Evolutionary conservation across 2,329 filamentous ascomycete species (phyloP).

Genomic region (Fusarium longipes): DNA sequence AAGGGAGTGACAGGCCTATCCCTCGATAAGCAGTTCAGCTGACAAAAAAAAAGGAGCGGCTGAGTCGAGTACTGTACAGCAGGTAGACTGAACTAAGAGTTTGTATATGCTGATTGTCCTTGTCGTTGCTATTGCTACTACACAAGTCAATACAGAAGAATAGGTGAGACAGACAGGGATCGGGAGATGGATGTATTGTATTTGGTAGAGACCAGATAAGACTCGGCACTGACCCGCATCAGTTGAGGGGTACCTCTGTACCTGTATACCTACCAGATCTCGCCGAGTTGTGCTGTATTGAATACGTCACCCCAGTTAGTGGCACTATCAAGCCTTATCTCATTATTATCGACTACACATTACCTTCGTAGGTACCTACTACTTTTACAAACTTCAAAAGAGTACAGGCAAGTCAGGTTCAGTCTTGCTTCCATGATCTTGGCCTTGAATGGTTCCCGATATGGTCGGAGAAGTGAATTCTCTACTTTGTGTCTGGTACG

Average conservation of each 20-base stretch:
- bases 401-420: neutral
- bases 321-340: constrained; percentile 6
- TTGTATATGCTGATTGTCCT: neutral
- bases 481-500: neutral
- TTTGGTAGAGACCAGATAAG: constrained; percentile 4
- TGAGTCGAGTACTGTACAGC: constrained; percentile 14
- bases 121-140: constrained; percentile 29
- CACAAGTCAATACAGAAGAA: constrained; percentile 26
- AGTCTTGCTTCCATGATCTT: neutral
- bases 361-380: too few relatives aligned
- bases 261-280: constrained; percentile 5
- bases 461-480: neutral
- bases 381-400: neutral
- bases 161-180: neutral
- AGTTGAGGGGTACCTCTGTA: constrained; percentile 21
- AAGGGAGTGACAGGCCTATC: constrained; percentile 22
- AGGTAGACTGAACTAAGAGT: neutral
- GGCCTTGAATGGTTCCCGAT: neutral
- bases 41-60: constrained; percentile 29
- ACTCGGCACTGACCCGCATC: constrained; percentile 1
- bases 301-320: constrained; percentile 21
- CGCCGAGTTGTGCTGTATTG: constrained; percentile 4
- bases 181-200: neutral
- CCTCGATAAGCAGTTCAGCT: constrained; percentile 27
- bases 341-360: neutral